Conservation (phyloP, 2,329 filamentous ascomycete species). For the Xylariaceae sp. region DNA sequence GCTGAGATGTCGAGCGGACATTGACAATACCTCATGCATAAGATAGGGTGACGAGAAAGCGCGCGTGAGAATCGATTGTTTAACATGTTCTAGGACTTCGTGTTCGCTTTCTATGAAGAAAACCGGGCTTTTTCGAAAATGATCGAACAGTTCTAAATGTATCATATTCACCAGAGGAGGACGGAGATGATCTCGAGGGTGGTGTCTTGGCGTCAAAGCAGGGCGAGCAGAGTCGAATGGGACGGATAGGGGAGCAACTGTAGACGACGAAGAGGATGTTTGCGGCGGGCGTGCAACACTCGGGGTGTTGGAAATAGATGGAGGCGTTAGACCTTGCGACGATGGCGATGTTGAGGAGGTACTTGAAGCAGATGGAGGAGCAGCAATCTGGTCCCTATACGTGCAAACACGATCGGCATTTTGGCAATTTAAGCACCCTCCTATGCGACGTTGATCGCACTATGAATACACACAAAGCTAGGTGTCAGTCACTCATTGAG, state of each 20-base stretch:
- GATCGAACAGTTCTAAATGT: conserved; percentile 14
- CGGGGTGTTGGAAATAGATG: neutral
- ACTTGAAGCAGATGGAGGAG: neutral
- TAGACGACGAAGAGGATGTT: neutral
- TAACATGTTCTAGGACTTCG: neutral
- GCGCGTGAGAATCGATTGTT: conserved; percentile 3
- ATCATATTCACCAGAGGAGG: conserved; percentile 6
- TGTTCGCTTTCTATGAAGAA: conserved; percentile 13
- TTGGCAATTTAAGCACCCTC: conserved; percentile 13
- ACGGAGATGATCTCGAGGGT: neutral
- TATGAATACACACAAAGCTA: conserved; percentile 5
- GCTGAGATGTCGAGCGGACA: conserved; percentile 11
- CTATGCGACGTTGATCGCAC: conserved; percentile 15
- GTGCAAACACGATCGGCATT: conserved; percentile 14
- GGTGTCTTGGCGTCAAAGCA: neutral
- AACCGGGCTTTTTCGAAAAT: conserved; percentile 10
- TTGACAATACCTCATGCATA: conserved; percentile 13
- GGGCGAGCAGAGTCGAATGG: neutral
- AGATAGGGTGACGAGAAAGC: conserved; percentile 11
- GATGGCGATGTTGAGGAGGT: neutral
- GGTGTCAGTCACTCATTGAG: neutral
- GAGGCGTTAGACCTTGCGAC: neutral
- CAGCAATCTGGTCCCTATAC: conserved; percentile 3
- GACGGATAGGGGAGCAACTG: neutral
- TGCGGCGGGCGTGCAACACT: neutral